Base-by-base conservation (phyloP, 768 basidiomycete species). In the Rhizopogon vesiculosus region DNA sequence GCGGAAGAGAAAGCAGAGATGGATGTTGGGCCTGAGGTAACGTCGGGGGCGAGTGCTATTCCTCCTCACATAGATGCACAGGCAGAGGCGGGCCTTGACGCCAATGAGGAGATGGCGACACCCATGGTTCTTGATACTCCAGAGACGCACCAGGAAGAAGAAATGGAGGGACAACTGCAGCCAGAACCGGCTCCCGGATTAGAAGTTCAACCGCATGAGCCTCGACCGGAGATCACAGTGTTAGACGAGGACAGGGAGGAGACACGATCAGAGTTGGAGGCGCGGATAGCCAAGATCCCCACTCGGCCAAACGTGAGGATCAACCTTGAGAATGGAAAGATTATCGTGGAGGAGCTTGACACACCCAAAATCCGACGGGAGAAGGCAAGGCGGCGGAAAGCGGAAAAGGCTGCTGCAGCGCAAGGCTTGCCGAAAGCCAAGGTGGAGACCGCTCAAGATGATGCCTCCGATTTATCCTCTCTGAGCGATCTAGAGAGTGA, bases 301-400 rank as follows among this genome's bases (percentile, higher is more conserved):
- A 63, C 61, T 57, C 67, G 71, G 44, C 68, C 51, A n/a, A 62
- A 69, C 22, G 66, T 66, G 16, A 69, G 66, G 22, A 61, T 70
- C 5, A 59, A 66, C 42, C 56, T 66, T 7, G 70, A 77, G n/a
- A 72, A 72, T 43, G 79, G 80, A n/a, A 76, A 70, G 55, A 75
- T 85, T 45, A 79, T 88, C 53, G 80, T 90, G 54, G 87, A 91
- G 63, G 81, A 83, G 56, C 74, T 90, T 22, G 89, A 89, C 62
- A 85, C 89, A 5, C 88, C 88, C 38, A 78, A 78, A 3, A 85
- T 80, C 41, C 81, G 88, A 4, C 76, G 80, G 49, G 77, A 82
- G 67, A 87, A 85, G 68, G 75, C 74, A 18, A 66, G 72, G 56
- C 74, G 76, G 7, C 73, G 69, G 50, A 83, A 79, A 63, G 76